These are phyloP conservation scores for Stylonectria norvegica DNA, from an alignment of 2,329 filamentous ascomycete genomes.

Conservation along the genomic window DNA sequence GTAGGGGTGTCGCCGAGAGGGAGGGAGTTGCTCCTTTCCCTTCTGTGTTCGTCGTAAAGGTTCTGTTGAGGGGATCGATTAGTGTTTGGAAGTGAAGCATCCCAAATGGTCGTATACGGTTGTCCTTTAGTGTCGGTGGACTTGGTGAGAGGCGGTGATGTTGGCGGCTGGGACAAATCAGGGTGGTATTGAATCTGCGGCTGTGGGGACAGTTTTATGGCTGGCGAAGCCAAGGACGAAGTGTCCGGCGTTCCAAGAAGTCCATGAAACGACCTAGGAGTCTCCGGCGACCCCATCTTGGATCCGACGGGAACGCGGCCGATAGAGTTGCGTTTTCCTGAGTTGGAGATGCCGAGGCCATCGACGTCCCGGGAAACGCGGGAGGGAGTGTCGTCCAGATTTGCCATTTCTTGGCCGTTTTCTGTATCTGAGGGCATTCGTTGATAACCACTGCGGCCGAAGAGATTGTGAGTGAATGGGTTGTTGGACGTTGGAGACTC, in stretches of 20 bases:
- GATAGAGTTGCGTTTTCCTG: neutral
- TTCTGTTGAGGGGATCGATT: neutral
- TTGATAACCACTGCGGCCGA: constrained; percentile 17
- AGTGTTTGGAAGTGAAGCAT: neutral
- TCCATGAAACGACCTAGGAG: constrained; percentile 20
- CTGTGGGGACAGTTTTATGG: neutral
- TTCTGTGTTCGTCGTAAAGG: neutral
- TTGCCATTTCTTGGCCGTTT: constrained; percentile 18
- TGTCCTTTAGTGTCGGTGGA: neutral
- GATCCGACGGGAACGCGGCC: constrained; percentile 7
- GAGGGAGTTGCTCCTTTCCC: neutral
- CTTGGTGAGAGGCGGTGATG: neutral
- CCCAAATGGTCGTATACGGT: neutral
- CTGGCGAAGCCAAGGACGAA: constrained; percentile 2
- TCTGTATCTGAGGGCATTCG: constrained; percentile 18
- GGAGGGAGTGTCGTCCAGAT: constrained; percentile 12
- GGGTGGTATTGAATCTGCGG: neutral
- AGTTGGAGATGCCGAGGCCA: constrained; percentile 15
- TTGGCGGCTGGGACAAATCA: neutral
- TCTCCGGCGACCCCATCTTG: constrained; percentile 18
- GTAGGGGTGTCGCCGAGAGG: neutral
- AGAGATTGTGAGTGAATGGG: constrained; percentile 12
- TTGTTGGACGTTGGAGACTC: constrained; percentile 6
- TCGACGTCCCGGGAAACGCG: neutral
- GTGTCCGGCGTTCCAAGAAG: constrained; percentile 9